These are phyloP conservation scores for Lepiota venenata DNA, from an alignment of 768 basidiomycete species.

Conservation along the genomic window DNA sequence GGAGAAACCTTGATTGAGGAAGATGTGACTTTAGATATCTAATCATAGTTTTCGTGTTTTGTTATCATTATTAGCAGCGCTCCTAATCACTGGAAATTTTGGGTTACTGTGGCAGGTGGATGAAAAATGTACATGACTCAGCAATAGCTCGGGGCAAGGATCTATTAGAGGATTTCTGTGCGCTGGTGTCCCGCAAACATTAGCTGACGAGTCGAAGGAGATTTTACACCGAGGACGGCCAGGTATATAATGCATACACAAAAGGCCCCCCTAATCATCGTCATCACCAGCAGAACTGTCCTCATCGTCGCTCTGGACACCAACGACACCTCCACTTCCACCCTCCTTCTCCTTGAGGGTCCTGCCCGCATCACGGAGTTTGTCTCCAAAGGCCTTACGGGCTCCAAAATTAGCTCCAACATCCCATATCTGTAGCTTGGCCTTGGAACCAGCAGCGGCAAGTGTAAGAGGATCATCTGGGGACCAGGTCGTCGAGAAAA, in stretches of 20 bases:
- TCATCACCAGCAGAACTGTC: constrained; percentile 52
- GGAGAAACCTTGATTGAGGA: constrained; percentile 50
- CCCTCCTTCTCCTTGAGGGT: constrained; percentile 59
- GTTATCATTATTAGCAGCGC: no score
- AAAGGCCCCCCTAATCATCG: neutral
- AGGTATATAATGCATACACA: neutral
- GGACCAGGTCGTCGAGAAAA: constrained; percentile 88
- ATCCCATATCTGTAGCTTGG: constrained; percentile 95
- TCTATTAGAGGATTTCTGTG: no score
- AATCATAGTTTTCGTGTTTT: neutral
- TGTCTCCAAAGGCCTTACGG: constrained; percentile 77
- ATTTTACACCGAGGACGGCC: neutral
- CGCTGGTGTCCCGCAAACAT: no score
- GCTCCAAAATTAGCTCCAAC: constrained; percentile 80
- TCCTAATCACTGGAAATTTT: no score
- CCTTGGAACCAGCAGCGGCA: constrained; percentile 93
- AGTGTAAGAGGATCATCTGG: constrained; percentile 93
- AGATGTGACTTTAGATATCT: neutral
- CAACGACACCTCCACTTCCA: constrained; percentile 60
- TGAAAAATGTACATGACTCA: no score
- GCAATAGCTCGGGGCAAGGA: no score
- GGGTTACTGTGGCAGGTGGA: no score
- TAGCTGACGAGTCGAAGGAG: no score
- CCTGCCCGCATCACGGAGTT: constrained; percentile 71
- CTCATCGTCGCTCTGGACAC: constrained; percentile 68